Evolutionary conservation across 306 rosid genomes (phyloP).

Genomic region (Vicia faba): DNA sequence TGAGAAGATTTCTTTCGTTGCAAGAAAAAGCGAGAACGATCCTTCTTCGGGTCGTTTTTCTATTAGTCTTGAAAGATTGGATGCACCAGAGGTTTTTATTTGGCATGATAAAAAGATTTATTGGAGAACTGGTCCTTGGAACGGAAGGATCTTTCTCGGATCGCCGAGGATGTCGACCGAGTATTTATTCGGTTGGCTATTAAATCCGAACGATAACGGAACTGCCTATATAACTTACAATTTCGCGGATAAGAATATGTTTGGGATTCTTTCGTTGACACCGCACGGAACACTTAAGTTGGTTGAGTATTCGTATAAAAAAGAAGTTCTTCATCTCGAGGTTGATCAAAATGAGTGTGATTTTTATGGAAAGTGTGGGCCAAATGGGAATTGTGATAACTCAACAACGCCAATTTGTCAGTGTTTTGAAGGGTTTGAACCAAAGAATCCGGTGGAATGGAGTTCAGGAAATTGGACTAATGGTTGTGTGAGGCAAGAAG

Average conservation of each 20-base stretch:
- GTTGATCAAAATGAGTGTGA: constrained; percentile 36
- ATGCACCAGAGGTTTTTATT: constrained; percentile 33
- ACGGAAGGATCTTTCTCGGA: constrained; percentile 45
- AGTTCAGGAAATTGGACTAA: constrained; percentile 21
- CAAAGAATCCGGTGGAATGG: constrained; percentile 45
- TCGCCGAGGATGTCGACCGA: constrained; percentile 41
- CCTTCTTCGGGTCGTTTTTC: constrained; percentile 37
- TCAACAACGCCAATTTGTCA: constrained; percentile 34
- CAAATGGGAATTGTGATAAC: constrained; percentile 39
- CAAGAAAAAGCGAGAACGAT: constrained; percentile 39
- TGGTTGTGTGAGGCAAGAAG: constrained; percentile 35
- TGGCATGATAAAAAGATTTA: constrained; percentile 33
- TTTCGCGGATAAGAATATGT: neutral
- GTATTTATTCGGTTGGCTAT: constrained; percentile 37
- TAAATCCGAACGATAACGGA: constrained; percentile 27
- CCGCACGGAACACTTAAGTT: constrained; percentile 26
- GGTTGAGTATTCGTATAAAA: constrained; percentile 10
- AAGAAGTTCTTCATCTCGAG: neutral
- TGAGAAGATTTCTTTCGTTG: constrained; percentile 26
- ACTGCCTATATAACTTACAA: neutral
- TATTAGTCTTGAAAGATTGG: constrained; percentile 4
- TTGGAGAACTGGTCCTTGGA: constrained; percentile 60
- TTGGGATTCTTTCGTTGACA: constrained; percentile 11
- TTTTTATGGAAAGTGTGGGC: constrained; percentile 38
- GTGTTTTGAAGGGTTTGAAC: constrained; percentile 50